Conservation (phyloP, 345 rosid genomes). For the Populus davidiana region DNA sequence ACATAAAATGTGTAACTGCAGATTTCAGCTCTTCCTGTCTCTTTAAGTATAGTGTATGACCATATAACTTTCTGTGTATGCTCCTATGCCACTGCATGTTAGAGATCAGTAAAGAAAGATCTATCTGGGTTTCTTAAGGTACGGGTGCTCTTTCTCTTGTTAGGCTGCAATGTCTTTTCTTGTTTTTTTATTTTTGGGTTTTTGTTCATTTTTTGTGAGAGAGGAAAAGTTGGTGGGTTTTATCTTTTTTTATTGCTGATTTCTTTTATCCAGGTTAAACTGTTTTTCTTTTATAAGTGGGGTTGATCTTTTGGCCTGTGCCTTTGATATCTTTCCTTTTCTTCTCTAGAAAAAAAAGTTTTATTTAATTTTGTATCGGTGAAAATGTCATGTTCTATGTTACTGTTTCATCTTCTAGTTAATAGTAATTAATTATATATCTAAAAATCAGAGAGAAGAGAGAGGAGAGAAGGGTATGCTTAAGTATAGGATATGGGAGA, state of each 20-base stretch:
- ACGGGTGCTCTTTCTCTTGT: not conserved
- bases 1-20: constrained; percentile 5
- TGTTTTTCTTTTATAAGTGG: not conserved
- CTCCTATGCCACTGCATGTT: constrained; percentile 17
- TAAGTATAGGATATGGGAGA: not conserved
- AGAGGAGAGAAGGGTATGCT: not conserved
- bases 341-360: not conserved
- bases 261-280: constrained; percentile 9
- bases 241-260: not conserved
- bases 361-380: constrained; percentile 4
- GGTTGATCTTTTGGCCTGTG: constrained; percentile 11
- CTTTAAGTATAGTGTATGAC: not conserved
- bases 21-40: not conserved
- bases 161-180: constrained; percentile 10
- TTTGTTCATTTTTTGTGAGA: not conserved
- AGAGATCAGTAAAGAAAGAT: constrained; percentile 33
- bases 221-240: constrained; percentile 12
- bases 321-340: not conserved
- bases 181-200: not conserved
- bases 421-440: not conserved
- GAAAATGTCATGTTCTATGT: constrained; percentile 25
- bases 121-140: constrained; percentile 43
- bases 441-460: constrained; percentile 8
- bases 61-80: not conserved
- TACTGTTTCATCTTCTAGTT: constrained; percentile 17